These are phyloP conservation scores for Cucurbita argyrosperma DNA, from an alignment of 306 rosid genomes.

Conservation along the genomic window DNA sequence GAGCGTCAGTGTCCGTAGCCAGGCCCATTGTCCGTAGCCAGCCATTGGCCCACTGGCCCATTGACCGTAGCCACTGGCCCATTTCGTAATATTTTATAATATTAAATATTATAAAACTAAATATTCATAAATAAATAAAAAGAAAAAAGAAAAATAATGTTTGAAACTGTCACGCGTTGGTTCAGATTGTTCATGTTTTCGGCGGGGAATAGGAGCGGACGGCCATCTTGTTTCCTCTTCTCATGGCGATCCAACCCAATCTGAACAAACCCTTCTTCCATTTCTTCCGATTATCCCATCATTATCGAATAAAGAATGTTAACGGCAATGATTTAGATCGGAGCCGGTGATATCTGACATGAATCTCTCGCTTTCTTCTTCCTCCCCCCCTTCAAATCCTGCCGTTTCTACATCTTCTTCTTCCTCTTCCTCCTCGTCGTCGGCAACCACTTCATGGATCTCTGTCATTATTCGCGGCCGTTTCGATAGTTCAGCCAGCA, in stretches of 20 bases:
- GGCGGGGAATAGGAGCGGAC: neutral
- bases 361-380: constrained; percentile 39
- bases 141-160: neutral
- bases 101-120: too few species aligned
- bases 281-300: neutral
- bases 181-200: neutral
- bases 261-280: neutral
- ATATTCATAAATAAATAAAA: neutral
- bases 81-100: too few species aligned
- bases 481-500: constrained; percentile 25
- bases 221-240: neutral
- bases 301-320: neutral
- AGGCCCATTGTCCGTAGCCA: too few species aligned
- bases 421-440: constrained; percentile 22
- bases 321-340: constrained; percentile 8
- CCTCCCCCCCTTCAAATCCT: constrained; percentile 14
- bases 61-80: too few species aligned
- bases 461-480: constrained; percentile 81
- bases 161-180: neutral
- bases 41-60: neutral
- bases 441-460: constrained; percentile 64
- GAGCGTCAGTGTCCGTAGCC: neutral
- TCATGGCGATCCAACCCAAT: constrained; percentile 6
- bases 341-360: constrained; percentile 15
- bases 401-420: constrained; percentile 20